A percentile compares a stretch with the other conserved stretches of the same genome.
These are phyloP conservation scores for Fusarium globosum DNA, from an alignment of 2,329 filamentous ascomycete species.

Conservation along the genomic window DNA sequence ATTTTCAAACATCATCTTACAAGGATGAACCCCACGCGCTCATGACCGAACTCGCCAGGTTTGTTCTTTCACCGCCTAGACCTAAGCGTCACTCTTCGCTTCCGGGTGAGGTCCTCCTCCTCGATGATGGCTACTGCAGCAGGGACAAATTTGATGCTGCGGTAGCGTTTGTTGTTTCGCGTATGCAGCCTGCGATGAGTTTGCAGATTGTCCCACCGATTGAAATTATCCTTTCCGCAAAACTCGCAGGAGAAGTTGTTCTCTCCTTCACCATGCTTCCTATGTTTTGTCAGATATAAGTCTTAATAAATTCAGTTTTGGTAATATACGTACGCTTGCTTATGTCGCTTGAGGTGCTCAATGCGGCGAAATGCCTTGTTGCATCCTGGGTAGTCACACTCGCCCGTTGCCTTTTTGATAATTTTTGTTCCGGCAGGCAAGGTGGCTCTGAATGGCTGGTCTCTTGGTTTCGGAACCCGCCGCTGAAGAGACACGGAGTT, in stretches of 20 bases:
- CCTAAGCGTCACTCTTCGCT: constrained; percentile 50
- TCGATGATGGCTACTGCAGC: constrained; percentile 52
- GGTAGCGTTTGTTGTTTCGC: constrained; percentile 51
- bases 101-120: constrained; percentile 52
- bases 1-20: accelerated
- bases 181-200: constrained; percentile 55
- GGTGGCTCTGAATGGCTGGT: constrained; percentile 33
- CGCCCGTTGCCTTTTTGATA: constrained; percentile 54
- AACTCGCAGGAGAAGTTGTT: constrained; percentile 55
- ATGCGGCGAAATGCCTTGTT: constrained; percentile 61
- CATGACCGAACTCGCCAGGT: background rate
- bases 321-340: constrained; percentile 57
- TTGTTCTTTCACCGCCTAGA: constrained; percentile 34
- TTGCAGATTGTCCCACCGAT: constrained; percentile 54
- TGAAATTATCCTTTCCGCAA: constrained; percentile 55
- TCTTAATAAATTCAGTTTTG: background rate
- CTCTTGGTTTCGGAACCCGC: constrained; percentile 47
- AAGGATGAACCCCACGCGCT: too few species aligned
- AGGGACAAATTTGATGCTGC: constrained; percentile 53
- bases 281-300: background rate
- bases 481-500: constrained; percentile 53
- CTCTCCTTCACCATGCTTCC: constrained; percentile 53
- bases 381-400: constrained; percentile 60
- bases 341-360: constrained; percentile 67
- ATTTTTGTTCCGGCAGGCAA: constrained; percentile 46